Evolutionary conservation across 306 rosid species (phyloP).

Genomic region (Pachyrhizus erosus): DNA sequence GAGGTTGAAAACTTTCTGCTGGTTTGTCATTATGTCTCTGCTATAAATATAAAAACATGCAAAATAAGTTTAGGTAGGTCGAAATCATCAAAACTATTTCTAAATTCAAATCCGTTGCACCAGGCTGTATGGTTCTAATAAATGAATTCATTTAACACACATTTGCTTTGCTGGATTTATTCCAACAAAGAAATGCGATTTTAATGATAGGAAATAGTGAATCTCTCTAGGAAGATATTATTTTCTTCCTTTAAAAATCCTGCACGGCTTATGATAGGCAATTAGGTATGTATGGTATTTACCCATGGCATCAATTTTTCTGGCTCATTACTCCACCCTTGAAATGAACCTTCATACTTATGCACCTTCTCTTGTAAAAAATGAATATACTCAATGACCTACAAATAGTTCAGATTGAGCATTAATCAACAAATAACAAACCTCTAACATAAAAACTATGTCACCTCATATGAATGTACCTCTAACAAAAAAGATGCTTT

Average conservation of each 20-base stretch:
- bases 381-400: slow-evolving; percentile 96
- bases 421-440: slow-evolving; percentile 9
- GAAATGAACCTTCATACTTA: slow-evolving; percentile 78
- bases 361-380: slow-evolving; percentile 89
- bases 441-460: slow-evolving; percentile 2
- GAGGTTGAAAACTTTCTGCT: slow-evolving; percentile 65
- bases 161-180: no score
- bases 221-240: not conserved
- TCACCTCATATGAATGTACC: slow-evolving; percentile 52
- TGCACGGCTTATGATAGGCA: slow-evolving; percentile 27
- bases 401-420: slow-evolving; percentile 34
- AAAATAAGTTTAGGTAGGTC: slow-evolving; percentile 30
- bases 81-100: slow-evolving; percentile 1
- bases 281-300: slow-evolving; percentile 45
- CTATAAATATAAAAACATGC: slow-evolving; percentile 14
- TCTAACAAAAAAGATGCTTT: slow-evolving; percentile 96
- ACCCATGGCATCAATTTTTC: slow-evolving; percentile 81
- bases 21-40: slow-evolving; percentile 74
- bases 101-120: slow-evolving; percentile 28
- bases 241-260: slow-evolving; percentile 30
- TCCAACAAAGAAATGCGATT: slow-evolving; percentile 1
- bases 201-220: not conserved
- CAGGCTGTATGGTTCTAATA: not conserved
- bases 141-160: not conserved
- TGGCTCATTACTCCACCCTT: slow-evolving; percentile 78